These are phyloP conservation scores for Xylaria polymorpha DNA, from an alignment of 2,329 filamentous ascomycete species.

Conservation along the genomic window DNA sequence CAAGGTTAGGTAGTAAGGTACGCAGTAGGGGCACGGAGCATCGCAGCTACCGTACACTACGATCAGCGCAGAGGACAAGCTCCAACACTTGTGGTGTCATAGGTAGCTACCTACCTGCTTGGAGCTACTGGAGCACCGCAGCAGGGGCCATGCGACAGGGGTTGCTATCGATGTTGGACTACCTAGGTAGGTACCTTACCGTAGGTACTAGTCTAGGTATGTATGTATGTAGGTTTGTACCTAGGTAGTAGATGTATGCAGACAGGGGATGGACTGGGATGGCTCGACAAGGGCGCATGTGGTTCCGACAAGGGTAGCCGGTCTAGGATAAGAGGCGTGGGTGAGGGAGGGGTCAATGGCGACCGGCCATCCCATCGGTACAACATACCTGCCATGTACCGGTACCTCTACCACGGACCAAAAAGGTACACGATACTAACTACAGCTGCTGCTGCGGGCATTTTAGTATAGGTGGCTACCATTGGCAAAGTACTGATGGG, in stretches of 20 bases:
- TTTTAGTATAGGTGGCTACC: not conserved
- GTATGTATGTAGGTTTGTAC: no score
- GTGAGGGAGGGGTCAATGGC: slow-evolving; percentile 13
- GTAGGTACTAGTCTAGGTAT: no score
- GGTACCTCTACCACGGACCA: not conserved
- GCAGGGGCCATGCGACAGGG: slow-evolving; percentile 17
- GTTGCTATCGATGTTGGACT: slow-evolving; percentile 1
- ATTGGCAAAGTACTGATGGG: not conserved
- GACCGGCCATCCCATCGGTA: slow-evolving; percentile 25
- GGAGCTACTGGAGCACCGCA: not conserved
- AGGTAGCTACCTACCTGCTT: not conserved
- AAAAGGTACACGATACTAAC: not conserved
- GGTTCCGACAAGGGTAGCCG: slow-evolving; percentile 12
- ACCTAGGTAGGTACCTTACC: not conserved
- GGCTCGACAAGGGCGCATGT: not conserved
- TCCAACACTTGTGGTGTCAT: slow-evolving; percentile 5
- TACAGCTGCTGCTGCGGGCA: not conserved
- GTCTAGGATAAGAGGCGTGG: slow-evolving; percentile 30
- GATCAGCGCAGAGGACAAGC: not conserved
- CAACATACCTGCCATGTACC: slow-evolving; percentile 13
- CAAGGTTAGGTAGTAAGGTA: no score
- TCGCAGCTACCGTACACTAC: not conserved
- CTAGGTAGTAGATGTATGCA: no score
- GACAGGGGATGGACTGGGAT: not conserved
- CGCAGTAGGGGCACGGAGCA: not conserved